Conservation (phyloP, 805 yeast species). For the Candida maesae region DNA sequence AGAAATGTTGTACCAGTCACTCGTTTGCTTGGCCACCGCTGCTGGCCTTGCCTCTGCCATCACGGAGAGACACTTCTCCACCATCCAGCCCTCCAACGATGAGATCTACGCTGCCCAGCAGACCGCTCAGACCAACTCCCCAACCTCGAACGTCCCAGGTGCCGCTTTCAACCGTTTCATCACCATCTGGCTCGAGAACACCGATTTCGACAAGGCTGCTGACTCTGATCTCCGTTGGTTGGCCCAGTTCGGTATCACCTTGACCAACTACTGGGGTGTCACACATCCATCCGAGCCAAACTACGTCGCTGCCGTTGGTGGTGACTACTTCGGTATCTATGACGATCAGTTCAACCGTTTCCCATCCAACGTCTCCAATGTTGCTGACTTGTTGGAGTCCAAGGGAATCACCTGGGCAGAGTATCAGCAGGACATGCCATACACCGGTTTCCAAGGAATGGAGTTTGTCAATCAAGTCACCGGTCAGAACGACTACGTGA, state of each 20-base stretch:
- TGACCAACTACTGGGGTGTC: conserved; percentile 49
- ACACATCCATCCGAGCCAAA: conserved; percentile 55
- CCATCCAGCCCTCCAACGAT: conserved; percentile 7
- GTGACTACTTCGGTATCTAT: conserved; percentile 47
- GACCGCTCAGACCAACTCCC: conserved; percentile 21
- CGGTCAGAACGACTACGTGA: conserved; percentile 43
- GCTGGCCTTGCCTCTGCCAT: conserved; percentile 1
- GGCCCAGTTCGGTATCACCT: conserved; percentile 40
- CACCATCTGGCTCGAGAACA: conserved; percentile 49
- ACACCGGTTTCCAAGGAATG: conserved; percentile 48
- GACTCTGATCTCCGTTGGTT: conserved; percentile 40
- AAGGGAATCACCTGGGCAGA: conserved; percentile 48
- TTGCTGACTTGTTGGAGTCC: conserved; percentile 41
- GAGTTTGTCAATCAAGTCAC: conserved; percentile 40
- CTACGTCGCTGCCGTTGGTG: conserved; percentile 39
- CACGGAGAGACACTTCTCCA: conserved; percentile 12
- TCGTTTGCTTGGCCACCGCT: background rate
- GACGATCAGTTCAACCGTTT: conserved; percentile 42
- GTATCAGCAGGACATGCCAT: conserved; percentile 51
- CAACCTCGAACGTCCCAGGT: conserved; percentile 37
- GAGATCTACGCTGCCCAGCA: conserved; percentile 11
- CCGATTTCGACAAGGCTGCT: conserved; percentile 48
- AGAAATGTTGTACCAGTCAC: conserved; percentile 1
- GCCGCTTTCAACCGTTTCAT: conserved; percentile 37
- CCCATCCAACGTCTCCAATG: conserved; percentile 43